phyloP scores from a whole-genome alignment of 1,284 basidiomycete genomes.

The Cryptococcus sp. region DNA sequence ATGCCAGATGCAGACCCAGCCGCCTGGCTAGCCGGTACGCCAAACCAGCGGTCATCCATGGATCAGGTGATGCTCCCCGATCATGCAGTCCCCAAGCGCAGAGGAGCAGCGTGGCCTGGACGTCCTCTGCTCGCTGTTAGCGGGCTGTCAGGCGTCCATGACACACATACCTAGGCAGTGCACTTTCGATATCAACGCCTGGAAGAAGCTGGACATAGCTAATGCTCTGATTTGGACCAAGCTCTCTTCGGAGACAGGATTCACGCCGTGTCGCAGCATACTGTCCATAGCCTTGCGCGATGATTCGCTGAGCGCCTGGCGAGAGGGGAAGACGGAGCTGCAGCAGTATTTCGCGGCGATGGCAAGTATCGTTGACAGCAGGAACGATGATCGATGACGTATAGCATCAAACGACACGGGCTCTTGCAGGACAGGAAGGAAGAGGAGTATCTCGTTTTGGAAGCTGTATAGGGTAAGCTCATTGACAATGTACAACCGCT shows the following conservation, averaged over 20 bases:
- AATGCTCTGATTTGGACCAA: slow-evolving; percentile 23
- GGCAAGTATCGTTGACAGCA: slow-evolving; percentile 26
- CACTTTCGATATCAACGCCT: slow-evolving; percentile 28
- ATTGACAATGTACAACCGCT: not conserved
- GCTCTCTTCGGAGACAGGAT: slow-evolving; percentile 15
- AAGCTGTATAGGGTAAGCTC: slow-evolving; percentile 12
- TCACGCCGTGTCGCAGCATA: slow-evolving; percentile 1
- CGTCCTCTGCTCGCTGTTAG: slow-evolving; percentile 17
- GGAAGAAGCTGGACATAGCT: slow-evolving; percentile 26
- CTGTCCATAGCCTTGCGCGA: not conserved
- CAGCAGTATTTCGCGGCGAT: slow-evolving; percentile 24
- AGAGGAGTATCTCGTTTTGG: slow-evolving; percentile 21
- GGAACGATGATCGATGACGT: slow-evolving; percentile 22
- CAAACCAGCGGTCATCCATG: slow-evolving; percentile 27
- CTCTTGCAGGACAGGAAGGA: slow-evolving; percentile 26
- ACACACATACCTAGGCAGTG: slow-evolving; percentile 25
- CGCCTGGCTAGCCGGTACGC: slow-evolving; percentile 22
- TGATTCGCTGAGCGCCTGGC: not conserved
- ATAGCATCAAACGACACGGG: slow-evolving; percentile 25
- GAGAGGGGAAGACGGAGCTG: not conserved
- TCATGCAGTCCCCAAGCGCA: slow-evolving; percentile 26
- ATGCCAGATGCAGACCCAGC: slow-evolving; percentile 21
- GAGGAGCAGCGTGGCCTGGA: slow-evolving; percentile 23
- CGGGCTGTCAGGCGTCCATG: not conserved
- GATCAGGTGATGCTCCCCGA: slow-evolving; percentile 28